phyloP scores from a whole-genome alignment of 768 basidiomycete species.

The Trametes elegans region DNA sequence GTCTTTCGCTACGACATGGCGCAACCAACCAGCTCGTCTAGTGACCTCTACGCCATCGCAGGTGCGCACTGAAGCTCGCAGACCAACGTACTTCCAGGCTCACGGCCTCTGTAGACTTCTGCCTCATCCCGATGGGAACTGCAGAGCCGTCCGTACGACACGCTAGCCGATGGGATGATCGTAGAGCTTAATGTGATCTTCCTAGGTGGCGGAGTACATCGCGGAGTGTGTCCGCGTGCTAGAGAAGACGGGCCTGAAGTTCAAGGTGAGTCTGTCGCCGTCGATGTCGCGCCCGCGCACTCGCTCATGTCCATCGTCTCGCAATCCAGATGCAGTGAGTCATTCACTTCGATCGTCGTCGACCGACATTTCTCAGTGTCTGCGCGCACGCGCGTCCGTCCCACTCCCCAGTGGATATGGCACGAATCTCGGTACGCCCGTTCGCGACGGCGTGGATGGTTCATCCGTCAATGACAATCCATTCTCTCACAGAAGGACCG shows the following conservation, averaged over 20 bases:
- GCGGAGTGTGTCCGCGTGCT: constrained; percentile 83
- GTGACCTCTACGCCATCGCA: constrained; percentile 24
- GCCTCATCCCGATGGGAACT: constrained; percentile 84
- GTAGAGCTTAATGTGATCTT: constrained; percentile 22
- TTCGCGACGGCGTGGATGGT: neutral
- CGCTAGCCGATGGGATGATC: constrained; percentile 20
- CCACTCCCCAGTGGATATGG: constrained; percentile 72
- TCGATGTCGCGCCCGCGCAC: neutral
- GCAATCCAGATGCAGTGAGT: constrained; percentile 65
- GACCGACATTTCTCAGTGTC: neutral
- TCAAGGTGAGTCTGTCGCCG: constrained; percentile 51
- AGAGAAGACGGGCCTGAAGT: constrained; percentile 78
- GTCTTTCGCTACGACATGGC: constrained; percentile 1
- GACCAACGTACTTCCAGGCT: neutral
- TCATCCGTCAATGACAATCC: neutral
- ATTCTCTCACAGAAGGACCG: constrained; percentile 57
- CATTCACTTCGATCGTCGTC: no score
- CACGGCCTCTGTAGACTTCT: constrained; percentile 71
- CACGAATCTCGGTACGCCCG: constrained; percentile 70
- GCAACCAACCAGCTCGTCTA: neutral
- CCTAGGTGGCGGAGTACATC: constrained; percentile 71
- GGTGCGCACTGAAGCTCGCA: no score
- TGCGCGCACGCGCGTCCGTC: neutral
- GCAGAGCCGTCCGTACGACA: constrained; percentile 60
- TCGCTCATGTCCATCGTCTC: neutral